Percentiles rank a stretch among this genome's conserved stretches.
Conservation (phyloP, 2,329 filamentous ascomycete genomes). For the Penicillium sp. region DNA sequence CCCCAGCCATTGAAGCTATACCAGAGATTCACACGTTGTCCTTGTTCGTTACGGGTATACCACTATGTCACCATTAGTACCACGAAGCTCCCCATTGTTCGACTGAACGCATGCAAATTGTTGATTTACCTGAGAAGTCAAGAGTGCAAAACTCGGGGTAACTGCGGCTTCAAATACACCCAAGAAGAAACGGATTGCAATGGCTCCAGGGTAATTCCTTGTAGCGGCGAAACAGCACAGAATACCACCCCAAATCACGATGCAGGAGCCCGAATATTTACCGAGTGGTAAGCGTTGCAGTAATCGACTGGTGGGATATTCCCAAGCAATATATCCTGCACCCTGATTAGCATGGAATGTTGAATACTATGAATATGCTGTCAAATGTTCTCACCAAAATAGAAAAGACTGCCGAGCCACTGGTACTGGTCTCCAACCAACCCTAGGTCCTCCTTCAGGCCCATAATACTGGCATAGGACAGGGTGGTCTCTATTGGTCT, state of each 20-base stretch:
- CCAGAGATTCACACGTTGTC: conserved; percentile 66
- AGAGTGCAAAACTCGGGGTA: conserved; percentile 69
- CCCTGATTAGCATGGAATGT: neutral
- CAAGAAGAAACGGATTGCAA: conserved; percentile 69
- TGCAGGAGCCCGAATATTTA: conserved; percentile 68
- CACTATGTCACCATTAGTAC: conserved; percentile 50
- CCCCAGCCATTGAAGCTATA: conserved; percentile 70
- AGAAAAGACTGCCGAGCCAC: conserved; percentile 59
- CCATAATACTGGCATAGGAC: conserved; percentile 60
- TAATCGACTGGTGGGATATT: conserved; percentile 68
- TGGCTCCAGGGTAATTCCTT: conserved; percentile 62
- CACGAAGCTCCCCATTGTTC: neutral
- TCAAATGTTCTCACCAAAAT: conserved; percentile 45
- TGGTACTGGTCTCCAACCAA: conserved; percentile 53
- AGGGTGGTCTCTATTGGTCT: conserved; percentile 48
- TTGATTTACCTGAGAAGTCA: conserved; percentile 58
- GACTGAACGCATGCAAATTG: neutral
- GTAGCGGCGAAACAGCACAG: conserved; percentile 67
- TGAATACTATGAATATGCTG: too few species aligned
- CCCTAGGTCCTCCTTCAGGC: conserved; percentile 52
- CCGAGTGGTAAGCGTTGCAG: conserved; percentile 67
- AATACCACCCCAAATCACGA: conserved; percentile 66
- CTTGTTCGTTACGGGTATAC: conserved; percentile 74
- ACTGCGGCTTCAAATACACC: conserved; percentile 71
- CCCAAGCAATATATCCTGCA: conserved; percentile 58